These are phyloP conservation scores for Aureobasidium sp. DNA, from an alignment of 2,329 filamentous ascomycete genomes.

Conservation along the genomic window DNA sequence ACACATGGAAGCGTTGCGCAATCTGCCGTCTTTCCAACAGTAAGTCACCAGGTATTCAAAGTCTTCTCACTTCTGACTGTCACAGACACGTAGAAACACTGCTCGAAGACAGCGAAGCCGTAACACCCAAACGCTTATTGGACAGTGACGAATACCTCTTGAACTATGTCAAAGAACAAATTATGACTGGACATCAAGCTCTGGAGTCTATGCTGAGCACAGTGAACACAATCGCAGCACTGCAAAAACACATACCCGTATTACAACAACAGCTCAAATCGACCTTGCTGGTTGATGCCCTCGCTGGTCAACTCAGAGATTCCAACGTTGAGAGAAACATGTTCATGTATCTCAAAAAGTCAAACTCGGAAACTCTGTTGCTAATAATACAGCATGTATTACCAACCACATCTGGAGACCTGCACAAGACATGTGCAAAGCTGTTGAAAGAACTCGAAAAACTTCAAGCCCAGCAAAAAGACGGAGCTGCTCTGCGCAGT, in stretches of 20 bases:
- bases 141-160: constrained; percentile 52
- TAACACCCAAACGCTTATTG: constrained; percentile 47
- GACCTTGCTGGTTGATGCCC: constrained; percentile 52
- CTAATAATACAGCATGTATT: constrained; percentile 29
- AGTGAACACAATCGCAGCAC: constrained; percentile 26
- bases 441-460: constrained; percentile 19
- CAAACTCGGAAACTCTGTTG: constrained; percentile 47
- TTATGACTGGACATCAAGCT: constrained; percentile 23
- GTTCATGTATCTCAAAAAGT: constrained; percentile 51
- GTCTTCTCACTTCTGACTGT: background rate
- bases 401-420: background rate
- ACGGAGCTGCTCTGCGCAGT: constrained; percentile 51
- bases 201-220: constrained; percentile 34
- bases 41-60: background rate
- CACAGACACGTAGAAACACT: constrained; percentile 28
- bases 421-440: constrained; percentile 28
- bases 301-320: constrained; percentile 47
- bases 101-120: constrained; percentile 26
- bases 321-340: constrained; percentile 47
- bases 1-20: constrained; percentile 60
- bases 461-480: constrained; percentile 18
- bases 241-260: constrained; percentile 33
- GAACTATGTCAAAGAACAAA: constrained; percentile 31
- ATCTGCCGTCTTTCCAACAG: constrained; percentile 55
- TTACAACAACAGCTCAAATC: constrained; percentile 32